phyloP scores from a whole-genome alignment of 768 basidiomycete species.

The Boletales sp. region DNA sequence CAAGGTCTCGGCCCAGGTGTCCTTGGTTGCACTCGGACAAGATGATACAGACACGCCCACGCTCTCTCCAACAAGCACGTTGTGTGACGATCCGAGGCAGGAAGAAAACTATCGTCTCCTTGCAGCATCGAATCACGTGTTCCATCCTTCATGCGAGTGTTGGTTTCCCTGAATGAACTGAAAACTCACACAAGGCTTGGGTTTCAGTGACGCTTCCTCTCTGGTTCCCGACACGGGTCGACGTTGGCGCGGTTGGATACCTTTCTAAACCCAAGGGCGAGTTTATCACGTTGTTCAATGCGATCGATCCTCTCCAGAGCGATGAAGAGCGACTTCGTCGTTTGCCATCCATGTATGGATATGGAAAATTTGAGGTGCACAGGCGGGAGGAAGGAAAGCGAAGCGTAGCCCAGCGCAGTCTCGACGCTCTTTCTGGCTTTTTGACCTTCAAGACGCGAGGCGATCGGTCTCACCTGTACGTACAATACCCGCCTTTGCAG shows the following conservation, averaged over 20 bases:
- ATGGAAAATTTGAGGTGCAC: conserved; percentile 49
- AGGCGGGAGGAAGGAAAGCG: conserved; percentile 51
- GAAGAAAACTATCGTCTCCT: conserved; percentile 69
- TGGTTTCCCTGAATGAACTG: background rate
- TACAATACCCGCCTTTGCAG: conserved; percentile 1
- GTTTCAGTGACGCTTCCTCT: conserved; percentile 58
- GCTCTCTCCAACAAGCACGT: conserved; percentile 36
- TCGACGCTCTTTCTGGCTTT: conserved; percentile 50
- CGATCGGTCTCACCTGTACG: conserved; percentile 40
- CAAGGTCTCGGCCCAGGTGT: conserved; percentile 18
- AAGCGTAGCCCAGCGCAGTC: conserved; percentile 52
- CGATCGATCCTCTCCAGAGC: conserved; percentile 50
- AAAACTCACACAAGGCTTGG: background rate
- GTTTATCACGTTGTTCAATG: conserved; percentile 73
- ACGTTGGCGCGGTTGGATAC: conserved; percentile 75
- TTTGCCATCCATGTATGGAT: conserved; percentile 61
- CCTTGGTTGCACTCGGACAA: background rate
- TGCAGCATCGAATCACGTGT: conserved; percentile 51
- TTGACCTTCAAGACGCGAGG: conserved; percentile 40
- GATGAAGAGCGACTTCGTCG: conserved; percentile 38
- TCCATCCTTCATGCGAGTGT: conserved; percentile 61
- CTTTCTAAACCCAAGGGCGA: conserved; percentile 60
- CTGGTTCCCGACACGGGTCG: conserved; percentile 63
- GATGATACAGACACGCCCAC: conserved; percentile 6
- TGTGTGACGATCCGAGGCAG: conserved; percentile 42